Base-by-base conservation (phyloP, 139 green algal genomes). In the Micractinium sp. region DNA sequence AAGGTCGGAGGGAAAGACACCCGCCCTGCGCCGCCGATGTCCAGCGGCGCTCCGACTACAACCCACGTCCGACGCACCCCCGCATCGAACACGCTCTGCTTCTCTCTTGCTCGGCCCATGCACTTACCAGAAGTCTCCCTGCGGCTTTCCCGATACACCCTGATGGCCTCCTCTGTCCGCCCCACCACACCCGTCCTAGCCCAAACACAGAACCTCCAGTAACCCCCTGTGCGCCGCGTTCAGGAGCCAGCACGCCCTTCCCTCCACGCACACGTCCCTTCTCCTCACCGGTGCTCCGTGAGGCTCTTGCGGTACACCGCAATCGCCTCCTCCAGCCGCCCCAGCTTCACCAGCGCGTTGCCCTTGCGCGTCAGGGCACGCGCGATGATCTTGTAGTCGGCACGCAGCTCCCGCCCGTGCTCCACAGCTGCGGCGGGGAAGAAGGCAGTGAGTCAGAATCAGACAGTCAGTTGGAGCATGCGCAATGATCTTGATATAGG, bases 321-420 rank as follows among this genome's bases (percentile, higher is more conserved):
- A 29, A 99, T 95, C 3, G 96, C 97, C 23, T 95, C 95, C 87
- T 98, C 94, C 47, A 98, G 93, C 83, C 94, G 91, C 53, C 84
- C 93, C 87, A 93, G 82, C 94, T 98, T 98, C n/a, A 95, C 94
- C 35, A 98, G 94, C 18, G 97, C 97, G 41, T 95, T 97, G 85
- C 94, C 98, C 90, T 99, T 98, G 81, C 98, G 94, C 25, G 97
- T 96, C 74, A 99, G 90, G 0, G 98, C 98, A 18, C 95, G 91
- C 2, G 96, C 97, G 31, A 99, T 92, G 66, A 98, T 77, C 90
- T 98, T 98, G 92, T 97, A 99, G 93, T 99, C 98, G 2, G 95
- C 94, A 0, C 96, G 96, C 81, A 98, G 85, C 92, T 98, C 96
- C 0, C 95, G 93, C 23, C 95, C 98, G 23, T 86, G 78, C 91